These are phyloP conservation scores for Globisporangium polare DNA, from an alignment of 352 stramenopile species.

Conservation along the genomic window DNA sequence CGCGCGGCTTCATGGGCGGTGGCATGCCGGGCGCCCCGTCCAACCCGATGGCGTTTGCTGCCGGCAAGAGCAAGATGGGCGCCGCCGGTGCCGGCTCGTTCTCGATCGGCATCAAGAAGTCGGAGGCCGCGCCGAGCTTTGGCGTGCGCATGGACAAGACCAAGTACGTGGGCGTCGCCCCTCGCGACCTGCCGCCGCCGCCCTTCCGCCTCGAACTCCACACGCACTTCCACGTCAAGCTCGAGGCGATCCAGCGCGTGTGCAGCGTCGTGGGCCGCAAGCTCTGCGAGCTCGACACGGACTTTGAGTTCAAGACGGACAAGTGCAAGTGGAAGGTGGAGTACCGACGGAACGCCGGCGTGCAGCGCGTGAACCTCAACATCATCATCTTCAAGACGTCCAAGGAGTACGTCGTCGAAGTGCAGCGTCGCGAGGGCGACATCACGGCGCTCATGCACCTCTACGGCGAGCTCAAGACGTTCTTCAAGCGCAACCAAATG, in stretches of 20 bases:
- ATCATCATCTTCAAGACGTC: slow-evolving; percentile 71
- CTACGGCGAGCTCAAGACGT: slow-evolving; percentile 67
- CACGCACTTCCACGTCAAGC: slow-evolving; percentile 87
- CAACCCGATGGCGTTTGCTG: slow-evolving; percentile 38
- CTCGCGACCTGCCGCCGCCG: slow-evolving; percentile 61
- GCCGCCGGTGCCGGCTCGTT: slow-evolving; percentile 20
- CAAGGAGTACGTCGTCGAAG: slow-evolving; percentile 77
- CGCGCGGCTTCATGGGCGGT: slow-evolving; percentile 20
- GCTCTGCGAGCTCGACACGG: slow-evolving; percentile 79
- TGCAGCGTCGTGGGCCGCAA: slow-evolving; percentile 74
- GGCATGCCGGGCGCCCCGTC: slow-evolving; percentile 27
- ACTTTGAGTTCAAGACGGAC: slow-evolving; percentile 79
- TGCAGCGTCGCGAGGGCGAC: slow-evolving; percentile 72
- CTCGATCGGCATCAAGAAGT: slow-evolving; percentile 22
- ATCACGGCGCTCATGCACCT: slow-evolving; percentile 79
- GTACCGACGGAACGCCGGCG: slow-evolving; percentile 46
- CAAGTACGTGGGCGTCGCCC: slow-evolving; percentile 70
- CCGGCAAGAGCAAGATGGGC: slow-evolving; percentile 30
- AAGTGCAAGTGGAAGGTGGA: slow-evolving; percentile 90
- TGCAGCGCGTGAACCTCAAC: slow-evolving; percentile 71
- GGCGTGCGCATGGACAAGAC: slow-evolving; percentile 61
- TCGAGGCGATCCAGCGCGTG: slow-evolving; percentile 67
- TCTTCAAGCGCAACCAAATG: slow-evolving; percentile 76
- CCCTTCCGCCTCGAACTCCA: slow-evolving; percentile 84
- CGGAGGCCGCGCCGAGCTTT: slow-evolving; percentile 34